Evolutionary conservation across 768 basidiomycete genomes (phyloP), one percentile per base, ranked within the genome.

Genomic region (Lactarius quietus): DNA sequence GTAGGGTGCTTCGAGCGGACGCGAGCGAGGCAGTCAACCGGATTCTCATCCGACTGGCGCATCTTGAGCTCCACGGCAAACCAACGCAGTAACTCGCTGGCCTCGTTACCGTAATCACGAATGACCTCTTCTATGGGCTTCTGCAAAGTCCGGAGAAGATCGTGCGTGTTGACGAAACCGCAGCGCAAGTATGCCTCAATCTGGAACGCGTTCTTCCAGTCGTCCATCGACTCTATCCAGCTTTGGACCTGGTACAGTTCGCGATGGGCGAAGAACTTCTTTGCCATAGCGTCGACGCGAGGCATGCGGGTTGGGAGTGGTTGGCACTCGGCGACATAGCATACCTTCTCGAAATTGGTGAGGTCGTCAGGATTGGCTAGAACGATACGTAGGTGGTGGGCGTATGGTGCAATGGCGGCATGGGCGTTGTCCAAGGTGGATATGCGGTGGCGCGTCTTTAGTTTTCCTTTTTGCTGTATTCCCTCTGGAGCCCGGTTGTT

Each of bases 121-220:
- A 78, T 77, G 14, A 90, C 73, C 0, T 72, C 62, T 28, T 78
- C 75, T 45, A 91, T 77, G 5, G 71, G 73, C 1, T 79, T 77
- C 20, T 80, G 73, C 43, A 91, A 75, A 6, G 74, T 70, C 5
- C 75, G 57, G 7, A 75, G 71, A 1, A 93, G 52, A 38, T 91
- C 88, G 9, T 75, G 74, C 0, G 89, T 86, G 64, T 86, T 84
- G 26, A 93, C 77, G 23, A 84, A 74, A 0, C 83, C 82, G 65
- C 88, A 89, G 28, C 78, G 84, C 6, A 93, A 73, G 14, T 92
- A 77, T 0, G 85, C 82, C 72, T 90, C 90, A 33, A 92, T 76
- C 73, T 94, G 92, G 72, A 92, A 94, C 0, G 86, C 88, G 36
- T 90, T 80, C 5, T 77, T 74, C 88, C 89, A 93, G 17, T 82